These are phyloP conservation scores for Venturia aucupariae DNA, from an alignment of 2,329 filamentous ascomycete species.

Conservation along the genomic window DNA sequence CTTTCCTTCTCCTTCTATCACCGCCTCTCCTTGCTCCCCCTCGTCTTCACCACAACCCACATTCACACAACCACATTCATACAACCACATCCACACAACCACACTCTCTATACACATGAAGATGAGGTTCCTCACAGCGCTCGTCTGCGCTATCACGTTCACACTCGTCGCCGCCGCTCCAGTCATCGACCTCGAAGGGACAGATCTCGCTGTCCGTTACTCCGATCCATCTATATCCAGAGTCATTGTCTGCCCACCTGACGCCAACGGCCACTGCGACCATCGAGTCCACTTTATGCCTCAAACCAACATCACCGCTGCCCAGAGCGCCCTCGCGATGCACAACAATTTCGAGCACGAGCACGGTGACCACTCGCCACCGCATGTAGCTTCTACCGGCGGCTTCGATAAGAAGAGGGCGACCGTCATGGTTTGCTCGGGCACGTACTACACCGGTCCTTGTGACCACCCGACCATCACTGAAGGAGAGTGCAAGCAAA, in stretches of 20 bases:
- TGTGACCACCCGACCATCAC: background rate
- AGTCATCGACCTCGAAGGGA: background rate
- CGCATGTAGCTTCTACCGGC: background rate
- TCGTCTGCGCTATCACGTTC: background rate
- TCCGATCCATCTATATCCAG: background rate
- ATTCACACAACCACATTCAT: too few species aligned
- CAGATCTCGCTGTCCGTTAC: background rate
- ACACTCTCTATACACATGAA: background rate
- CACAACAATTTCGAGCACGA: background rate
- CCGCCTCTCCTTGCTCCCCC: background rate
- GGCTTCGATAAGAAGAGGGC: background rate
- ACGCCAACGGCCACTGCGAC: background rate
- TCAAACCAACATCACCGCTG: background rate
- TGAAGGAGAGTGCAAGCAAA: background rate
- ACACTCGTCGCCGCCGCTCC: background rate
- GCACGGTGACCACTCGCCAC: background rate
- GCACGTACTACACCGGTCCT: background rate
- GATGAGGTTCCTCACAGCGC: background rate
- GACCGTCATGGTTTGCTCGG: background rate
- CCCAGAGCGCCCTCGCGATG: background rate
- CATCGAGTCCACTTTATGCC: background rate
- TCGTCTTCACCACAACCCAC: background rate
- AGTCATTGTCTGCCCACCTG: background rate
- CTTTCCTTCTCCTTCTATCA: background rate
- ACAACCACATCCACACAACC: background rate